Conservation (phyloP, 352 stramenopile genomes). For the Globisporangium perplexum region DNA sequence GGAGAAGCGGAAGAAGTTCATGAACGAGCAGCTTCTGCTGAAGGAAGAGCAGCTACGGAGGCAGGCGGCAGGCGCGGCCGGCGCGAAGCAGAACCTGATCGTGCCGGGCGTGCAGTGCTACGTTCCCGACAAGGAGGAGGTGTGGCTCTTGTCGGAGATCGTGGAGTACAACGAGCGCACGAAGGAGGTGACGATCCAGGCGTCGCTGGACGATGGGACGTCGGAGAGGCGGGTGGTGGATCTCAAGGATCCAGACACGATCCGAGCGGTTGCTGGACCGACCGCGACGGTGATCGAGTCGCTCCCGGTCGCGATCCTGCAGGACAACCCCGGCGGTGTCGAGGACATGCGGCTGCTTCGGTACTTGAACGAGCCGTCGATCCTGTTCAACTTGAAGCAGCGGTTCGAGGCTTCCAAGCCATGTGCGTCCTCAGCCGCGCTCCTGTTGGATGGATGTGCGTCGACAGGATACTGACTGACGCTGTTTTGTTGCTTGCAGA, state of each 20-base stretch:
- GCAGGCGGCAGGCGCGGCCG: conserved; percentile 46
- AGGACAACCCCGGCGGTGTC: conserved; percentile 70
- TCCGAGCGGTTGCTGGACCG: conserved; percentile 70
- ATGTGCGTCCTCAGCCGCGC: conserved; percentile 36
- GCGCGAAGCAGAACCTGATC: conserved; percentile 78
- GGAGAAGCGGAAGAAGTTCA: conserved; percentile 76
- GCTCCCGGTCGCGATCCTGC: conserved; percentile 73
- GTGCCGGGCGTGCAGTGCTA: conserved; percentile 87
- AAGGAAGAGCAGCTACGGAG: conserved; percentile 77
- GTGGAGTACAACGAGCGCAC: conserved; percentile 77
- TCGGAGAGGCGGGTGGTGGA: conserved; percentile 70
- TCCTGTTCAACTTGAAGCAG: conserved; percentile 92
- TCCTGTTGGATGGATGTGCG: background rate
- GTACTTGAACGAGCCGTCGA: conserved; percentile 91
- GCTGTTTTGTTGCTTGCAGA: conserved; percentile 29
- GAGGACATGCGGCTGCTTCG: conserved; percentile 85
- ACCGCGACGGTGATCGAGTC: conserved; percentile 78
- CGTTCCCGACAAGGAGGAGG: conserved; percentile 82
- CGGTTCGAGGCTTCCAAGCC: conserved; percentile 88
- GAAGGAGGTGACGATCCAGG: conserved; percentile 78
- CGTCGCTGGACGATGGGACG: conserved; percentile 56
- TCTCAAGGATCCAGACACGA: conserved; percentile 80
- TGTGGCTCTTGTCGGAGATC: conserved; percentile 81
- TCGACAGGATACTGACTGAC: background rate
- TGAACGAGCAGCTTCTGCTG: conserved; percentile 72